Evolutionary conservation across 495 filamentous ascomycete genomes (phyloP), one percentile per base, ranked within the genome.

Genomic region (Podospora pseudopauciseta): DNA sequence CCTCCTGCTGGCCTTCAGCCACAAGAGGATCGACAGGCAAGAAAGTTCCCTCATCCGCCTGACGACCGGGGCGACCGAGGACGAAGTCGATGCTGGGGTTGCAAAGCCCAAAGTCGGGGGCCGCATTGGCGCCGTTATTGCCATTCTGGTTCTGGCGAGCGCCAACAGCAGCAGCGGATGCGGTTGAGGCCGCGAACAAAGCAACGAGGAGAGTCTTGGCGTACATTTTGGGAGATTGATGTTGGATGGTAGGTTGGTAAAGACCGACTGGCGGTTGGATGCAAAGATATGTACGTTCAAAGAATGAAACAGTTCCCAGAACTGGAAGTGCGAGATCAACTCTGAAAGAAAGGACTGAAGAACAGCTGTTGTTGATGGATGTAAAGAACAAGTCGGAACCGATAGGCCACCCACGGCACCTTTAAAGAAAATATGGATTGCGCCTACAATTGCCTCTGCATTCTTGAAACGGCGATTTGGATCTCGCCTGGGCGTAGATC

Each of bases 81-180:
- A 84, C 79, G 74, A 86, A 87, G 71, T 83, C 83, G 65, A 87
- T 86, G 30, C 82, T 84, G 4, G 86, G 86, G 3, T 76, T 81
- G 80, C 86, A 87, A 15, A 76, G 72, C 58, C 86, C 85, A 68
- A 88, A 86, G 76, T 86, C 82, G 63, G 78, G 72, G 49, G 76
- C 78, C 19, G 66, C 72, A 60, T 74, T 71, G 39, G 55, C 60
- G 11, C 49, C 60, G 27, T 68, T 27, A 77, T 80, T 64, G 76
- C 79, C 64, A 82, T 82, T 64, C 30, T 63, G 61, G 80, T 81
- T 66, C 54, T 74, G 72, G 32, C 82, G 82, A 11, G 70, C 16
- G 72, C 66, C 67, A 65, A 77, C 49, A 58, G 68, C 71, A 13
- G 71, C 73, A n/a, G 75, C 75, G 1, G 71, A 75, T 66, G 70